These are phyloP conservation scores for Zhuliangozyma blackwelliae DNA, from an alignment of 1,139 yeast species.

Conservation along the genomic window DNA sequence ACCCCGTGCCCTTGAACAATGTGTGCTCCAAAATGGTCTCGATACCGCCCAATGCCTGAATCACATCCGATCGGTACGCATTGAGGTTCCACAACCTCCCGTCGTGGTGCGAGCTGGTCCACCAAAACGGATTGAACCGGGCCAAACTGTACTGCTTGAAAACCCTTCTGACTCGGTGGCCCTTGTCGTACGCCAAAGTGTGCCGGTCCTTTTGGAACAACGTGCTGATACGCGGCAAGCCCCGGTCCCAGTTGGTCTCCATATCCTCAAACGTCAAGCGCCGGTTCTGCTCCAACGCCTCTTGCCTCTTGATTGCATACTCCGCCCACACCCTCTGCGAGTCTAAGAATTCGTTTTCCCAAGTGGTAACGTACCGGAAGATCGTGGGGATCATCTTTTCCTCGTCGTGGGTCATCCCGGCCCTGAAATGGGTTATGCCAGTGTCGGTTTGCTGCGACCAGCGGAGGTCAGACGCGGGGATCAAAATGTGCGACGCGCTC, in stretches of 20 bases:
- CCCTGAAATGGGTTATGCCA: conserved; percentile 90
- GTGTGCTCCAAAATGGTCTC: conserved; percentile 96
- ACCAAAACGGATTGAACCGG: conserved; percentile 88
- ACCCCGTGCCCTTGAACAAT: conserved; percentile 92
- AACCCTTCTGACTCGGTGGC: conserved; percentile 79
- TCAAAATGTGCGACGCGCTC: conserved; percentile 91
- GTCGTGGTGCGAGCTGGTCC: conserved; percentile 92
- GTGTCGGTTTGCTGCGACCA: conserved; percentile 95
- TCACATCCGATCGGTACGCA: conserved; percentile 91
- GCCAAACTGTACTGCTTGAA: conserved; percentile 72
- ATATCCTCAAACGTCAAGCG: conserved; percentile 88
- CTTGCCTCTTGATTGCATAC: conserved; percentile 84
- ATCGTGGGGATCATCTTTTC: conserved; percentile 87
- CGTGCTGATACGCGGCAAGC: conserved; percentile 93
- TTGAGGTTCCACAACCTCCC: conserved; percentile 94
- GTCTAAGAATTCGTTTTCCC: conserved; percentile 95
- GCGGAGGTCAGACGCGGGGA: conserved; percentile 86
- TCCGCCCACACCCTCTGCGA: conserved; percentile 98
- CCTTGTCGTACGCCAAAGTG: conserved; percentile 91
- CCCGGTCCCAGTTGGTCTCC: conserved; percentile 94
- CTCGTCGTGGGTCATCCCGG: conserved; percentile 86
- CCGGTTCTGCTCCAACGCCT: conserved; percentile 81
- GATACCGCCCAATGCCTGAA: conserved; percentile 95
- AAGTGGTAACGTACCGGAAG: conserved; percentile 85
- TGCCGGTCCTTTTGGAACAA: conserved; percentile 93